phyloP scores from a whole-genome alignment of 2,329 filamentous ascomycete species.

The Teratosphaeria nubilosa region DNA sequence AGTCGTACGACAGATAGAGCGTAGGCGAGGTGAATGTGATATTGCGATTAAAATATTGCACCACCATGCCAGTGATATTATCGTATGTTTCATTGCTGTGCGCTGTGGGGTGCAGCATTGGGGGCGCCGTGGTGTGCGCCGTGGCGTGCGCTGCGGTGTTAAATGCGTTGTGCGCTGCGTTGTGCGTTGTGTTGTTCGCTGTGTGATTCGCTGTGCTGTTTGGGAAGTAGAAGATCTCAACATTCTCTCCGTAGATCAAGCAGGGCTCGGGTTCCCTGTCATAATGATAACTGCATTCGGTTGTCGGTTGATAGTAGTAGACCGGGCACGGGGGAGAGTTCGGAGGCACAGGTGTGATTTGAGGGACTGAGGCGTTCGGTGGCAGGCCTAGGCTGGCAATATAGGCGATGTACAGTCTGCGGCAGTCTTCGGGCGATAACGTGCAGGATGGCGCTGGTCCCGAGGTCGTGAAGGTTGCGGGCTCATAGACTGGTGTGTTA shows the following conservation, averaged over 20 bases:
- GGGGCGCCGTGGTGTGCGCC: too few relatives aligned
- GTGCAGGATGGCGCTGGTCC: slow-evolving; percentile 3
- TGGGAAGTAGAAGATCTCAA: slow-evolving; percentile 14
- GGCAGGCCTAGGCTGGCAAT: slow-evolving; percentile 10
- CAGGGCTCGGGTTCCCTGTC: slow-evolving; percentile 1
- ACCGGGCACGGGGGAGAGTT: slow-evolving; percentile 12
- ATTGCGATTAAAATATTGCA: slow-evolving; percentile 7
- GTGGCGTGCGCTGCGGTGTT: too few relatives aligned
- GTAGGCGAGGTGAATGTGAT: slow-evolving; percentile 15
- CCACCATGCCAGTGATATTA: not conserved
- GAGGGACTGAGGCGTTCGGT: slow-evolving; percentile 9
- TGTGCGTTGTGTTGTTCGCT: not conserved
- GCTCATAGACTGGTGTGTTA: not conserved
- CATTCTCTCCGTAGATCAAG: slow-evolving; percentile 11
- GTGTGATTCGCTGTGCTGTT: slow-evolving; percentile 1
- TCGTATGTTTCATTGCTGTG: too few relatives aligned
- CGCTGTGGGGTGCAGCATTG: too few relatives aligned
- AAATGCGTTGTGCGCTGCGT: too few relatives aligned
- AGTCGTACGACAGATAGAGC: slow-evolving; percentile 13
- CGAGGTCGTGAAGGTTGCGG: not conserved
- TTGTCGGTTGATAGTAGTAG: slow-evolving; percentile 8
- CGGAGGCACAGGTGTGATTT: slow-evolving; percentile 10
- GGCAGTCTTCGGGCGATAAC: slow-evolving; percentile 7
- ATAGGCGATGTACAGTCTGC: slow-evolving; percentile 11
- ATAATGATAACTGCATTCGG: slow-evolving; percentile 1